phyloP scores from a whole-genome alignment of 805 yeast species.

The Nakazawaea ishiwadae region DNA sequence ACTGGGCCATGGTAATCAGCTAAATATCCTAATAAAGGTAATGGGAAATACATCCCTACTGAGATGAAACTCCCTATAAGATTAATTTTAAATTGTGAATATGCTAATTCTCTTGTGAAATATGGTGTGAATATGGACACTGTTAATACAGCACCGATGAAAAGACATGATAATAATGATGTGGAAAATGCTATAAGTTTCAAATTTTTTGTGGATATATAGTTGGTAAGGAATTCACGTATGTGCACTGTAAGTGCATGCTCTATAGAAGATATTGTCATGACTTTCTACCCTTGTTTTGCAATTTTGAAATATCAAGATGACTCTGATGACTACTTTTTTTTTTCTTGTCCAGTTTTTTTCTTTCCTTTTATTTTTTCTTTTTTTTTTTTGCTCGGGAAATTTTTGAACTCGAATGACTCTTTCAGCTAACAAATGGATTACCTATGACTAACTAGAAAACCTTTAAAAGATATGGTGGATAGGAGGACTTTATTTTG shows the following conservation, averaged over 20 bases:
- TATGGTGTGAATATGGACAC: constrained; percentile 77
- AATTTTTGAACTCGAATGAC: no score
- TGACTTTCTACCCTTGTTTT: no score
- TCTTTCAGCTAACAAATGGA: no score
- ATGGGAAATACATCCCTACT: constrained; percentile 77
- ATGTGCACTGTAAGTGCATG: constrained; percentile 38
- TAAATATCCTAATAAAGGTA: constrained; percentile 76
- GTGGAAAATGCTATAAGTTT: constrained; percentile 48
- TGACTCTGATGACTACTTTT: no score
- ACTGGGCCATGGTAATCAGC: constrained; percentile 88
- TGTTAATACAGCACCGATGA: constrained; percentile 78
- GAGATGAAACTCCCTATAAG: constrained; percentile 69
- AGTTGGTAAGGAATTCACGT: constrained; percentile 34
- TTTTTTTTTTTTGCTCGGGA: no score
- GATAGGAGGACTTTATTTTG: no score
- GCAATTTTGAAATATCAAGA: no score
- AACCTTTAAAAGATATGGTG: no score
- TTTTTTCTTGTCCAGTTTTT: no score
- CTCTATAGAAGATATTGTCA: constrained; percentile 31
- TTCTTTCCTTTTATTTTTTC: no score
- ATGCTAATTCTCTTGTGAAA: constrained; percentile 53
- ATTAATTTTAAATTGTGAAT: constrained; percentile 63
- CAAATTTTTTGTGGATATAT: constrained; percentile 37
- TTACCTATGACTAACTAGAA: no score
- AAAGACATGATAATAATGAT: constrained; percentile 60